Conservation (phyloP, 352 stramenopile genomes). For the Stramenopiles sp. region DNA sequence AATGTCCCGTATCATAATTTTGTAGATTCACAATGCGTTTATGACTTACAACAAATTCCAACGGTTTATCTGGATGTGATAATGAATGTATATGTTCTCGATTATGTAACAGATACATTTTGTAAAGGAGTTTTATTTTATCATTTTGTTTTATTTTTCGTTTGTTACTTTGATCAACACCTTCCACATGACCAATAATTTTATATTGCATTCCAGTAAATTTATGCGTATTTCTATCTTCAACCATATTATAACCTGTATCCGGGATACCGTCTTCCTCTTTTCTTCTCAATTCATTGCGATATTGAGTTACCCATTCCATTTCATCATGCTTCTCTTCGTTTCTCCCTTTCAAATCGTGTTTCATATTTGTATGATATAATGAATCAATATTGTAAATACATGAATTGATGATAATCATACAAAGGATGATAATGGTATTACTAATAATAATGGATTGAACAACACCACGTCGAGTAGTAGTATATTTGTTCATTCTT, state of each 20-base stretch:
- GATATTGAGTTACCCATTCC: not conserved
- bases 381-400: not conserved
- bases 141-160: not conserved
- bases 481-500: too few relatives aligned
- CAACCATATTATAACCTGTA: not conserved
- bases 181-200: not conserved
- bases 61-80: not conserved
- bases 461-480: too few relatives aligned
- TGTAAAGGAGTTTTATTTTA: not conserved
- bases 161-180: not conserved
- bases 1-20: not conserved
- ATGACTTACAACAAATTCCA: not conserved
- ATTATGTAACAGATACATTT: not conserved
- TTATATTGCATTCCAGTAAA: not conserved
- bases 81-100: not conserved
- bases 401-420: not conserved
- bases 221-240: too few relatives aligned
- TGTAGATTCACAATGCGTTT: not conserved
- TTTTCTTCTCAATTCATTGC: not conserved
- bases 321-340: not conserved
- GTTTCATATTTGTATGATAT: not conserved
- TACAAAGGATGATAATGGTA: not conserved
- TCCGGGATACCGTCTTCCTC: not conserved
- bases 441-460: too few relatives aligned
- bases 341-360: not conserved